Conservation (phyloP, 352 stramenopile genomes). For the Aphanomyces stellatus region DNA sequence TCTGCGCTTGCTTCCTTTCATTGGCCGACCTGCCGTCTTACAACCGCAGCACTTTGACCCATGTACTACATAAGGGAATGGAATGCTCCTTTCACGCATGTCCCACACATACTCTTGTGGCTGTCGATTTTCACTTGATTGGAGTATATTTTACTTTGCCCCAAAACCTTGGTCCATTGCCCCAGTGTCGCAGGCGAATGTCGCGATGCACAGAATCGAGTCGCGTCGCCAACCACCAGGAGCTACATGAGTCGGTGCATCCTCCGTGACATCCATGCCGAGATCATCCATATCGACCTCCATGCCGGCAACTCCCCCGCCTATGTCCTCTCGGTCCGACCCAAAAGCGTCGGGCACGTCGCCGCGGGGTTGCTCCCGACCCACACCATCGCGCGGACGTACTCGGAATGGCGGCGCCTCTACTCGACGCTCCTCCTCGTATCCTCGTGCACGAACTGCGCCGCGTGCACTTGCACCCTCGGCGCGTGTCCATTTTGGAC, state of each 20-base stretch:
- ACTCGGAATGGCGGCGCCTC: slow-evolving; percentile 43
- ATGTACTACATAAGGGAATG: too few relatives aligned
- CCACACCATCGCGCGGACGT: slow-evolving; percentile 41
- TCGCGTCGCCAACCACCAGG: neutral
- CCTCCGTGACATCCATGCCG: slow-evolving; percentile 43
- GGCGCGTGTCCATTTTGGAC: slow-evolving; percentile 55
- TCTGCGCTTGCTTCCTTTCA: too few relatives aligned
- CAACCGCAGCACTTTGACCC: too few relatives aligned
- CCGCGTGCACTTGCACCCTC: slow-evolving; percentile 39
- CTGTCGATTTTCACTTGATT: too few relatives aligned
- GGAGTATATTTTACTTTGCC: too few relatives aligned
- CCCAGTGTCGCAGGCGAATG: too few relatives aligned
- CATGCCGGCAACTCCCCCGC: slow-evolving; percentile 23
- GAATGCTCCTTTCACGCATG: too few relatives aligned
- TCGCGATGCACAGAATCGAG: too few relatives aligned
- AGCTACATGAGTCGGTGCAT: slow-evolving; percentile 7
- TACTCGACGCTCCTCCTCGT: slow-evolving; percentile 34
- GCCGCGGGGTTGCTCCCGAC: slow-evolving; percentile 1
- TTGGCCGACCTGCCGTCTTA: too few relatives aligned
- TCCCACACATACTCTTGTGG: too few relatives aligned
- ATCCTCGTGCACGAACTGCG: slow-evolving; percentile 33
- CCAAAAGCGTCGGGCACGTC: slow-evolving; percentile 5
- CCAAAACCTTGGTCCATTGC: too few relatives aligned
- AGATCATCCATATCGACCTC: slow-evolving; percentile 31
- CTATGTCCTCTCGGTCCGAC: slow-evolving; percentile 45